Percentiles rank a stretch among this genome's conserved stretches.
phyloP scores from a whole-genome alignment of 1,139 yeast genomes.

The Groenewaldozyma auringiensis region DNA sequence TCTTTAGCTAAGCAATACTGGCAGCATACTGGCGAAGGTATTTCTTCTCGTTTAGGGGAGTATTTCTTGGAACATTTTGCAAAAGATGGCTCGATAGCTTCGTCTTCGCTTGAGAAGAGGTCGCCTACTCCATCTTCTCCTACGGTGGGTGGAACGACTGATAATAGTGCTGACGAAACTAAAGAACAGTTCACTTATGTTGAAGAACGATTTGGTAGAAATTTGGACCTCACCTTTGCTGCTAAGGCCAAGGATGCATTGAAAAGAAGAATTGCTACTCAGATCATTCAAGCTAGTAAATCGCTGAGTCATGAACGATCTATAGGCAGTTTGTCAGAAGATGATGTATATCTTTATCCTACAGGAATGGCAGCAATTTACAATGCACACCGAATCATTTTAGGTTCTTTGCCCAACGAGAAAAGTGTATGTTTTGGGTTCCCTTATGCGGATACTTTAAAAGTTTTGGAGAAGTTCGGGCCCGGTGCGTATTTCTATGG shows the following conservation, averaged over 20 bases:
- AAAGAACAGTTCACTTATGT: constrained; percentile 51
- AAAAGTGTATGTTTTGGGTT: constrained; percentile 83
- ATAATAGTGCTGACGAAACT: constrained; percentile 21
- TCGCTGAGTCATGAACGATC: constrained; percentile 20
- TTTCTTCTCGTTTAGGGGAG: constrained; percentile 83
- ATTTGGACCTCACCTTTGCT: constrained; percentile 69
- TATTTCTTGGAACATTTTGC: constrained; percentile 48
- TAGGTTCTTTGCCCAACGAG: constrained; percentile 30
- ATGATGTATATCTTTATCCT: constrained; percentile 77
- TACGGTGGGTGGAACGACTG: constrained; percentile 33
- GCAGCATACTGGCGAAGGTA: constrained; percentile 96
- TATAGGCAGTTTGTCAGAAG: constrained; percentile 36
- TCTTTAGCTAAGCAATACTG: constrained; percentile 76
- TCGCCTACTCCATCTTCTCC: constrained; percentile 10
- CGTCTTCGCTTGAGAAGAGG: not conserved
- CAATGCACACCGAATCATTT: constrained; percentile 64
- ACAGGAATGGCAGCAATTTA: constrained; percentile 92
- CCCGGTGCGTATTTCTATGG: constrained; percentile 76
- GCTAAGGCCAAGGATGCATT: constrained; percentile 68
- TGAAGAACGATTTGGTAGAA: constrained; percentile 87
- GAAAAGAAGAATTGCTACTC: constrained; percentile 66
- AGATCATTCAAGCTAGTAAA: constrained; percentile 35
- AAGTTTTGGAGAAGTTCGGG: constrained; percentile 81
- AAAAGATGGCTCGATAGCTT: not conserved
- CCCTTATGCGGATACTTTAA: constrained; percentile 89